Percentiles rank a stretch among this genome's conserved stretches.
phyloP scores from a whole-genome alignment of 192 early-diverging fungal genomes.

The Coemansia sp. region DNA sequence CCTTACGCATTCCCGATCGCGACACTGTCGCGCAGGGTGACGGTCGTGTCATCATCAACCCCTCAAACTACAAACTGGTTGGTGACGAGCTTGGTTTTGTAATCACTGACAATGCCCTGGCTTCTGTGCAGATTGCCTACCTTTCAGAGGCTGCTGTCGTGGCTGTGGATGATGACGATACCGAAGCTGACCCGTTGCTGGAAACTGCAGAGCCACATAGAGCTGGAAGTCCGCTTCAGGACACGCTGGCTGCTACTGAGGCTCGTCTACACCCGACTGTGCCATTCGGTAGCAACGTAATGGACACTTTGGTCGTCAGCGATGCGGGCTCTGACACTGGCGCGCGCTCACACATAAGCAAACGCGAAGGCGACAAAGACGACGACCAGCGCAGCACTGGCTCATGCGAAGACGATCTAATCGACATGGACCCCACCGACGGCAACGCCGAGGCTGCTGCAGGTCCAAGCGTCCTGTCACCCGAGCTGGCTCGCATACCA shows the following conservation, averaged over 20 bases:
- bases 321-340: conserved; percentile 11
- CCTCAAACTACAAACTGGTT: conserved; percentile 54
- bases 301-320: conserved; percentile 47
- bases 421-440: conserved; percentile 16
- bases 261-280: conserved; percentile 27
- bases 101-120: conserved; percentile 49
- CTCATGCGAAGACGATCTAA: conserved; percentile 14
- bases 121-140: conserved; percentile 43
- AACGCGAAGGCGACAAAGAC: conserved; percentile 13
- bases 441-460: conserved; percentile 1
- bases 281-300: conserved; percentile 51
- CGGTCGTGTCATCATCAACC: conserved; percentile 57
- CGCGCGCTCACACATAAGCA: conserved; percentile 1
- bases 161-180: conserved; percentile 11
- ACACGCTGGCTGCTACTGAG: conserved; percentile 24
- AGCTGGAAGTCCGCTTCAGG: conserved; percentile 38
- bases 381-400: conserved; percentile 2
- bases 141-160: conserved; percentile 27
- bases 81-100: conserved; percentile 69
- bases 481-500: conserved; percentile 42
- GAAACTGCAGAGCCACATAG: background rate
- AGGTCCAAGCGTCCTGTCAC: conserved; percentile 15
- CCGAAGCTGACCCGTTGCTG: conserved; percentile 35
- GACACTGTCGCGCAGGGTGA: background rate
- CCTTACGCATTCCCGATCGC: conserved; percentile 40